These are phyloP conservation scores for Plectosphaerella plurivora DNA, from an alignment of 2,329 filamentous ascomycete genomes.

Conservation along the genomic window DNA sequence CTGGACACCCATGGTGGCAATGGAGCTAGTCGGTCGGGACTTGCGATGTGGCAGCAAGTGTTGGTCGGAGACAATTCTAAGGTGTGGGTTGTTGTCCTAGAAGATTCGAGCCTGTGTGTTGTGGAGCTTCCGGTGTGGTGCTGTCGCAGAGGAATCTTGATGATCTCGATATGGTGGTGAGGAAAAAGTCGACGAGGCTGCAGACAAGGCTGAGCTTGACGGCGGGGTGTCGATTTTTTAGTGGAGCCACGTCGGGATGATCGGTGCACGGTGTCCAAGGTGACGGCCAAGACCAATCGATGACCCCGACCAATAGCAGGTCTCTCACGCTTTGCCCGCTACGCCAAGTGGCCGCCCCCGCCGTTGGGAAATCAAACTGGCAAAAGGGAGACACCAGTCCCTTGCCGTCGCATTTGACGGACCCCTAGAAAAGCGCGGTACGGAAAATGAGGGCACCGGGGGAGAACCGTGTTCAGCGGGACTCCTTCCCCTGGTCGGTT, in stretches of 20 bases:
- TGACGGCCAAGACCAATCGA: too few relatives aligned
- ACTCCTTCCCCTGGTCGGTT: too few relatives aligned
- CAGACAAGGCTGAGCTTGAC: conserved; percentile 1
- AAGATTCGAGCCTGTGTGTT: neutral
- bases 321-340: too few relatives aligned
- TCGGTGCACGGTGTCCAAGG: too few relatives aligned
- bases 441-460: too few relatives aligned
- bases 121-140: neutral
- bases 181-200: conserved; percentile 2
- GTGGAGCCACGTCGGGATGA: neutral
- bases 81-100: too few relatives aligned
- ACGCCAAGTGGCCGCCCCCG: too few relatives aligned
- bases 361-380: neutral
- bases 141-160: too few relatives aligned
- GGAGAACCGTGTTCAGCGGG: too few relatives aligned
- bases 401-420: too few relatives aligned
- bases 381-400: too few relatives aligned
- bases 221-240: conserved; percentile 3
- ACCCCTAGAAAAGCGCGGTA: neutral
- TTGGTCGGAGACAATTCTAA: neutral
- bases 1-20: conserved; percentile 69
- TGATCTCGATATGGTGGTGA: neutral
- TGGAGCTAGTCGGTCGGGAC: neutral
- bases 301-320: neutral
- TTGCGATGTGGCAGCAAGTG: neutral